Conservation (phyloP, 495 filamentous ascomycete genomes). For the Chaetomium fimeti region DNA sequence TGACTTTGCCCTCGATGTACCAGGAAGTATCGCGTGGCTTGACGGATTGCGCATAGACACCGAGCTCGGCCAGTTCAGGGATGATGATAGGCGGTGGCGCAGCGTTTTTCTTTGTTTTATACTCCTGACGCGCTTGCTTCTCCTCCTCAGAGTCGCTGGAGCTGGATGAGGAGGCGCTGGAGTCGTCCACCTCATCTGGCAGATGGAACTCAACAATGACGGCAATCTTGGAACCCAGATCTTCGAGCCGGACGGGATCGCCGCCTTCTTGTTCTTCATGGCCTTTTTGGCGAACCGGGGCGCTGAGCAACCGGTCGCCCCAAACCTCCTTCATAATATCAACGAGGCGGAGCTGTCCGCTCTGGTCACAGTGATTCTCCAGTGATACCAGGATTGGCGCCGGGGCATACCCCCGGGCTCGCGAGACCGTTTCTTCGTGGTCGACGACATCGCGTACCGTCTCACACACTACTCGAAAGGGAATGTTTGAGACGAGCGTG, state of each 20-base stretch:
- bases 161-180: slow-evolving; percentile 24
- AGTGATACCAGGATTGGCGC: slow-evolving; percentile 54
- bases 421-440: slow-evolving; percentile 36
- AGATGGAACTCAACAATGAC: slow-evolving; percentile 58
- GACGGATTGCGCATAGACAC: slow-evolving; percentile 57
- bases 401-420: slow-evolving; percentile 36
- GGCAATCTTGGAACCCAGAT: slow-evolving; percentile 53
- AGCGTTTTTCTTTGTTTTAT: slow-evolving; percentile 44
- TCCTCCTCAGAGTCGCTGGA: slow-evolving; percentile 44
- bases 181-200: slow-evolving; percentile 42
- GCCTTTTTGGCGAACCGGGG: slow-evolving; percentile 46
- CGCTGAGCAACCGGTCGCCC: slow-evolving; percentile 50
- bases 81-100: slow-evolving; percentile 42
- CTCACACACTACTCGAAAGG: slow-evolving; percentile 54
- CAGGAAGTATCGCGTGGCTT: slow-evolving; percentile 55
- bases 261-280: slow-evolving; percentile 40
- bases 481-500: slow-evolving; percentile 55
- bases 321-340: slow-evolving; percentile 56
- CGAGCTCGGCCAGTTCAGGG: slow-evolving; percentile 53
- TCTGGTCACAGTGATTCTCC: slow-evolving; percentile 52
- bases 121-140: slow-evolving; percentile 39
- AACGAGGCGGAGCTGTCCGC: slow-evolving; percentile 50
- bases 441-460: slow-evolving; percentile 51
- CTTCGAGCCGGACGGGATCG: slow-evolving; percentile 42
- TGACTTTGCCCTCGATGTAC: slow-evolving; percentile 39